Percentiles rank a stretch among this genome's conserved stretches.
Evolutionary conservation across 2,329 filamentous ascomycete species (phyloP).

Genomic region (Gyromitra esculenta): DNA sequence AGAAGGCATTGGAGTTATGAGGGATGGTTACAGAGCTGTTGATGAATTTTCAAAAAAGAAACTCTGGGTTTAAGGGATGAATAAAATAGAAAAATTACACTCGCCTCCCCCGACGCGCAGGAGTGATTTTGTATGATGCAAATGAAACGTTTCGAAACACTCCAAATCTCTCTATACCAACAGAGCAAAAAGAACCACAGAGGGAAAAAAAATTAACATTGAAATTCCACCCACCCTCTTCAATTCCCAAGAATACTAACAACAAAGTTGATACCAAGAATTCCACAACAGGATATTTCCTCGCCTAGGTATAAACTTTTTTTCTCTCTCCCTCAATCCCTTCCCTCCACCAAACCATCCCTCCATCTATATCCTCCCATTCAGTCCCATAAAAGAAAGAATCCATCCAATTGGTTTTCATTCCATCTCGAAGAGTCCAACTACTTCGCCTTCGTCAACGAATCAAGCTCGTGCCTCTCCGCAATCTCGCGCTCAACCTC

Average conservation of each 20-base stretch:
- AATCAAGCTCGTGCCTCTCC: conserved; percentile 75
- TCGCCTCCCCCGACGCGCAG: conserved; percentile 5
- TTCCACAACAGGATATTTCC: conserved; percentile 8
- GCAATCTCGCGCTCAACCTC: conserved; percentile 74
- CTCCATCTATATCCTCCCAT: neutral
- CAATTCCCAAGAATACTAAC: neutral
- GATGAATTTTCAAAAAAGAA: conserved; percentile 2
- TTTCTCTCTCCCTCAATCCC: neutral
- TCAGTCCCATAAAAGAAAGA: neutral
- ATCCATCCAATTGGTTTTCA: neutral
- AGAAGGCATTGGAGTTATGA: conserved; percentile 70
- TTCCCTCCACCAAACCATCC: conserved; percentile 1
- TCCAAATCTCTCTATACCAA: conserved; percentile 26
- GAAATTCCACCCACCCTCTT: conserved; percentile 10
- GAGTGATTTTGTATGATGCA: conserved; percentile 20
- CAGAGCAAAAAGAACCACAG: neutral
- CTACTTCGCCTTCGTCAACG: conserved; percentile 62
- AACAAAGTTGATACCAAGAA: conserved; percentile 16
- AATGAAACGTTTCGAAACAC: conserved; percentile 25
- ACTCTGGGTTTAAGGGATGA: neutral
- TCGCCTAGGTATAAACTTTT: conserved; percentile 27
- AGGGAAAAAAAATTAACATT: conserved; percentile 35
- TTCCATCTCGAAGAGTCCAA: neutral
- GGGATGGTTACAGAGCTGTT: neutral
- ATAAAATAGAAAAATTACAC: neutral